phyloP scores from a whole-genome alignment of 2,329 filamentous ascomycete species.

The Raffaelea arxii region DNA sequence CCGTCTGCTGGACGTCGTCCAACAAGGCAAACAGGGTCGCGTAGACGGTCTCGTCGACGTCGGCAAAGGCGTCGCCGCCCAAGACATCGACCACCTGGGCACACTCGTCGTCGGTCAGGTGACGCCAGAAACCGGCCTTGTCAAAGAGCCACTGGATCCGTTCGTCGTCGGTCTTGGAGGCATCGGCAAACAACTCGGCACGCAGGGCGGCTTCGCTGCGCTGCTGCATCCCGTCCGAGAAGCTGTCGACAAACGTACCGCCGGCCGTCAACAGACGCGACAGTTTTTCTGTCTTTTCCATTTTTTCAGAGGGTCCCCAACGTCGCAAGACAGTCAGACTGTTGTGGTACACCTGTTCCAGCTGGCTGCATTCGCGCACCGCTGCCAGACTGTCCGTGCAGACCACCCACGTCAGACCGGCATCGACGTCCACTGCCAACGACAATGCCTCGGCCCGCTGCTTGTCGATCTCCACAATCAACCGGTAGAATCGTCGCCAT shows the following conservation, averaged over 20 bases:
- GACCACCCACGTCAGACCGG: constrained; percentile 72
- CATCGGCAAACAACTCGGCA: constrained; percentile 65
- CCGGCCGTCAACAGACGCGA: constrained; percentile 61
- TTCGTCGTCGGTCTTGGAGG: constrained; percentile 59
- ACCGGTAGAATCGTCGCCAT: constrained; percentile 83
- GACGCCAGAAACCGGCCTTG: constrained; percentile 65
- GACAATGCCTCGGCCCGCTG: constrained; percentile 74
- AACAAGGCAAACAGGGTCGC: constrained; percentile 39
- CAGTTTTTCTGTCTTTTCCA: constrained; percentile 27
- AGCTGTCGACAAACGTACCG: constrained; percentile 56
- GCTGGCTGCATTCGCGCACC: constrained; percentile 66
- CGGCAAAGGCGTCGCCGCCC: constrained; percentile 56
- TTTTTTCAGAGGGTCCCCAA: too few relatives aligned
- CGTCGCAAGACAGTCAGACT: constrained; percentile 27
- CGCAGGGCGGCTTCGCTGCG: constrained; percentile 59
- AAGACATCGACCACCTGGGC: constrained; percentile 59
- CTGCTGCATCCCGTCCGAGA: constrained; percentile 60
- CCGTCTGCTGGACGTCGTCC: constrained; percentile 23
- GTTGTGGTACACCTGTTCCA: constrained; percentile 71
- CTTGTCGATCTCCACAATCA: constrained; percentile 78
- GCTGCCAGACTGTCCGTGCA: constrained; percentile 74
- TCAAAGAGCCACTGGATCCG: constrained; percentile 72
- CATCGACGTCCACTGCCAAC: constrained; percentile 60
- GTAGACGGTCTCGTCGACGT: constrained; percentile 46
- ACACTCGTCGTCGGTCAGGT: constrained; percentile 75